Evolutionary conservation across 2,329 filamentous ascomycete genomes (phyloP).

Genomic region (Trichophyton mentagrophytes): DNA sequence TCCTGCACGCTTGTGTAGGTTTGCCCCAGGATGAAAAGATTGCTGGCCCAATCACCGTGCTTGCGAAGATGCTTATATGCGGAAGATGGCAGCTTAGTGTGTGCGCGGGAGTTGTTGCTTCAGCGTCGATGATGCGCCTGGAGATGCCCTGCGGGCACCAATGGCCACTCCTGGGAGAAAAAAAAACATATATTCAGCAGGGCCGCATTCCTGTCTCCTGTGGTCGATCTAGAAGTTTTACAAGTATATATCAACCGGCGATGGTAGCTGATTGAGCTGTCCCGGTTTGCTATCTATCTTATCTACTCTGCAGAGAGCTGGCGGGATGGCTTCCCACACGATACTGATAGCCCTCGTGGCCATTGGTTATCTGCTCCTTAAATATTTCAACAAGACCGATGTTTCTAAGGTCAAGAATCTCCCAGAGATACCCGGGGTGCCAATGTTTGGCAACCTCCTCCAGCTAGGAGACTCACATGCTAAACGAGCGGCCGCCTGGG

Average conservation of each 20-base stretch:
- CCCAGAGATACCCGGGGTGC: conserved; percentile 49
- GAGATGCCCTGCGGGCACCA: neutral
- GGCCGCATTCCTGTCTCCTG: neutral
- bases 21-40: no score
- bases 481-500: conserved; percentile 43
- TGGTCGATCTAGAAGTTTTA: neutral
- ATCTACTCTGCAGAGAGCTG: no score
- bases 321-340: conserved; percentile 10
- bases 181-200: neutral
- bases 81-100: neutral
- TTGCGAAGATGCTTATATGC: neutral
- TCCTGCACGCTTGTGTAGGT: neutral
- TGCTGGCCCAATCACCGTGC: neutral
- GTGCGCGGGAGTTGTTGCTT: neutral
- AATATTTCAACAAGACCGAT: conserved; percentile 40
- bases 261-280: neutral
- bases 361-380: conserved; percentile 29
- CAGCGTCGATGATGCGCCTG: neutral
- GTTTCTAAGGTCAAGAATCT: conserved; percentile 48
- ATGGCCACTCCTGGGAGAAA: neutral
- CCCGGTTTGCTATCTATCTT: neutral
- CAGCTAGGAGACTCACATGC: conserved; percentile 49
- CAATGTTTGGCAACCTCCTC: conserved; percentile 51
- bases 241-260: neutral
- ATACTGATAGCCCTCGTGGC: conserved; percentile 22